Percentiles rank a stretch among this genome's conserved stretches.
These are phyloP conservation scores for Candida nanaspora DNA, from an alignment of 805 yeast species.

Conservation along the genomic window DNA sequence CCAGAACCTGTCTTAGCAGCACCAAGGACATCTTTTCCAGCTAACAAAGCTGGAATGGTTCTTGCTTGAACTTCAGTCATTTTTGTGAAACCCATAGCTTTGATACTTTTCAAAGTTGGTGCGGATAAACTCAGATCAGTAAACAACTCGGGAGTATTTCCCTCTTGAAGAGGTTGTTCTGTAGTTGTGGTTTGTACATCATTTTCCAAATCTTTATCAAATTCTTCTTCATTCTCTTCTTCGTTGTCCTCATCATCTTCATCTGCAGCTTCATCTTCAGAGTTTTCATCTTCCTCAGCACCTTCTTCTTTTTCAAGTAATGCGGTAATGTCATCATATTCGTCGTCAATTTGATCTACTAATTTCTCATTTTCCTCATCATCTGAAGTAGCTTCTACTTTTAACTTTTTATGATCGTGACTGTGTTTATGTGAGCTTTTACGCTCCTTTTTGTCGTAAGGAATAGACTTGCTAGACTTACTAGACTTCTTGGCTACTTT, in stretches of 20 bases:
- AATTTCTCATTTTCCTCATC: conserved; percentile 9
- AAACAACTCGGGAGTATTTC: conserved; percentile 25
- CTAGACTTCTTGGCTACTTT: neutral
- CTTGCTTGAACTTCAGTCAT: conserved; percentile 96
- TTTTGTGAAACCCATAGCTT: conserved; percentile 79
- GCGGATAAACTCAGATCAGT: conserved; percentile 61
- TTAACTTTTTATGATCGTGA: neutral
- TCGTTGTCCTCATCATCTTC: conserved; percentile 12
- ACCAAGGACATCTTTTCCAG: conserved; percentile 95
- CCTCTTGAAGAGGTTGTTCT: neutral
- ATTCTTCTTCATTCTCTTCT: conserved; percentile 16
- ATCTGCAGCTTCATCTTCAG: conserved; percentile 21
- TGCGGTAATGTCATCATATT: conserved; percentile 50
- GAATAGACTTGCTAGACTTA: neutral
- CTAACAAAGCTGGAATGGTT: conserved; percentile 92
- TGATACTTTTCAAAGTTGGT: conserved; percentile 76
- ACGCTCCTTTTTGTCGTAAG: neutral
- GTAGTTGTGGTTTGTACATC: conserved; percentile 21
- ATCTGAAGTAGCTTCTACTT: neutral
- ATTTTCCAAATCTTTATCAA: conserved; percentile 27
- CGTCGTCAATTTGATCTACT: conserved; percentile 49
- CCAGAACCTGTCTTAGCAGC: conserved; percentile 99
- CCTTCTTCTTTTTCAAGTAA: conserved; percentile 26
- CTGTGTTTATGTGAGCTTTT: neutral
- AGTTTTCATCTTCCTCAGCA: conserved; percentile 19